phyloP scores from a whole-genome alignment of 768 basidiomycete genomes.

The Hypholoma fasciculare region DNA sequence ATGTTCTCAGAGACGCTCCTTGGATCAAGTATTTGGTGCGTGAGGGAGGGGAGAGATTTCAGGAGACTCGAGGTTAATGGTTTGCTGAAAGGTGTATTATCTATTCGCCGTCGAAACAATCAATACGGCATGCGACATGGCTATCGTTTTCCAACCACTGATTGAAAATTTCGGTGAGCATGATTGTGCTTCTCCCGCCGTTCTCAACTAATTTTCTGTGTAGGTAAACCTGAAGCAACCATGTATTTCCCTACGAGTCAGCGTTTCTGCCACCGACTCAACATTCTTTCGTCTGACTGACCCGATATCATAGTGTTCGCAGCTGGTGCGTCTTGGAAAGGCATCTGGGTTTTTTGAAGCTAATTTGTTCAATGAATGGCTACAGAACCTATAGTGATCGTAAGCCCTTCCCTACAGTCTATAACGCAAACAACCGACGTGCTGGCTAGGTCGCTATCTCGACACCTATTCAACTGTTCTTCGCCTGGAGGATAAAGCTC shows the following conservation, averaged over 20 bases:
- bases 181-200: neutral
- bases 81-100: constrained; percentile 33
- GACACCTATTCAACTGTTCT: constrained; percentile 48
- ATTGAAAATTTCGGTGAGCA: constrained; percentile 39
- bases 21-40: constrained; percentile 43
- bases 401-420: constrained; percentile 14
- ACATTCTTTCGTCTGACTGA: neutral
- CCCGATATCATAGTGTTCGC: constrained; percentile 17
- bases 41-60: neutral
- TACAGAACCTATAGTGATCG: constrained; percentile 33
- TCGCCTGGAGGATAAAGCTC: constrained; percentile 42
- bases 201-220: neutral
- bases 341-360: neutral
- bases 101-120: constrained; percentile 42
- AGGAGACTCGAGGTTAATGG: neutral
- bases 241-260: constrained; percentile 35
- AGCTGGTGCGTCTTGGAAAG: constrained; percentile 10
- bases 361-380: neutral
- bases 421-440: neutral
- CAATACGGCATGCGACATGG: constrained; percentile 45
- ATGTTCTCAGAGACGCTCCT: constrained; percentile 33
- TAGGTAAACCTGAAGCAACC: constrained; percentile 32
- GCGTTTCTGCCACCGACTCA: neutral
- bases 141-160: constrained; percentile 47
- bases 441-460: constrained; percentile 37